These are phyloP conservation scores for Canna indica DNA, from an alignment of 176 grass and related monocot genomes.

Conservation along the genomic window DNA sequence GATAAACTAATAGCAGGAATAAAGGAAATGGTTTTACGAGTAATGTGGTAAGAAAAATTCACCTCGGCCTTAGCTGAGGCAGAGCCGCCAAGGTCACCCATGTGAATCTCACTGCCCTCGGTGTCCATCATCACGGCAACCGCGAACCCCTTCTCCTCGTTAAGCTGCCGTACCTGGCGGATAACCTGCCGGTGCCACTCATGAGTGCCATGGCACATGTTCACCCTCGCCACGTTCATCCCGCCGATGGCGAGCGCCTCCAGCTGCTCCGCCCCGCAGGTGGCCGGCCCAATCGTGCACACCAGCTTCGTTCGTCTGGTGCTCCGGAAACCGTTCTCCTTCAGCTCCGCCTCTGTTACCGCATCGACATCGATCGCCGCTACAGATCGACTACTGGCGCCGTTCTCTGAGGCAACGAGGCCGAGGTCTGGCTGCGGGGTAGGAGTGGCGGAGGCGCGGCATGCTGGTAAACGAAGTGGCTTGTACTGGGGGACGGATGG, in stretches of 20 bases:
- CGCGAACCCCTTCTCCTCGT: slow-evolving; percentile 85
- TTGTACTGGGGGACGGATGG: background rate
- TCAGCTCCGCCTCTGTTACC: slow-evolving; percentile 70
- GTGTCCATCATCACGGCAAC: slow-evolving; percentile 98
- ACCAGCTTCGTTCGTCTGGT: slow-evolving; percentile 93
- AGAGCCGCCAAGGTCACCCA: slow-evolving; percentile 83
- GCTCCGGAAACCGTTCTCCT: slow-evolving; percentile 92
- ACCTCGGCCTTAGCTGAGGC: slow-evolving; percentile 66
- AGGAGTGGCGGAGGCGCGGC: slow-evolving; percentile 5
- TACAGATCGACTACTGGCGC: slow-evolving; percentile 8
- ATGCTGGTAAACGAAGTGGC: no score
- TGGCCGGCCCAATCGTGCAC: slow-evolving; percentile 90
- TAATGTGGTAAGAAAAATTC: no score
- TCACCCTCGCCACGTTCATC: slow-evolving; percentile 81
- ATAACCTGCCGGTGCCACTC: slow-evolving; percentile 76
- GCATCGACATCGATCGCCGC: slow-evolving; percentile 34
- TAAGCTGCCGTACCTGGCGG: slow-evolving; percentile 55
- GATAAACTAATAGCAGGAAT: no score
- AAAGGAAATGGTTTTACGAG: no score
- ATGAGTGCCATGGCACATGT: slow-evolving; percentile 93
- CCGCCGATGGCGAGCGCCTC: slow-evolving; percentile 82
- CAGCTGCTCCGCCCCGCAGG: slow-evolving; percentile 54
- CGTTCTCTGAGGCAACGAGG: slow-evolving; percentile 22
- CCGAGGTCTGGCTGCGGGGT: slow-evolving; percentile 12
- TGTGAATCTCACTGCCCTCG: slow-evolving; percentile 95